Evolutionary conservation across 2,329 filamentous ascomycete species (phyloP).

Genomic region (Rhinocladiella similis): DNA sequence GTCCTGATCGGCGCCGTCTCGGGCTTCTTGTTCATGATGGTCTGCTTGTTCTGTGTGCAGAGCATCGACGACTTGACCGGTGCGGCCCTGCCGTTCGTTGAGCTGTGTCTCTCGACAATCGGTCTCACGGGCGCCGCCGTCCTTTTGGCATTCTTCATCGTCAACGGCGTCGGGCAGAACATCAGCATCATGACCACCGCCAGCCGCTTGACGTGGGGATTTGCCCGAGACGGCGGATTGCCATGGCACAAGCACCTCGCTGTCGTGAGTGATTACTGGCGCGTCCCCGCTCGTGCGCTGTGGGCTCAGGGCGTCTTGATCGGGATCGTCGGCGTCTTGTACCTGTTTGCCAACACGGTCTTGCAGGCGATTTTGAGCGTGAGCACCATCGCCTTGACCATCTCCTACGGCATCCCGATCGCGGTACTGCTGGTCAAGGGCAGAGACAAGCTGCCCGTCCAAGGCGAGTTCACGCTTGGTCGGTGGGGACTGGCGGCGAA

Average conservation of each 20-base stretch:
- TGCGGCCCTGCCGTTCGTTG: conserved; percentile 50
- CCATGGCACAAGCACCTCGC: conserved; percentile 49
- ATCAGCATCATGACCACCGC: conserved; percentile 53
- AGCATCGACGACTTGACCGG: conserved; percentile 44
- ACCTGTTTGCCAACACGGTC: conserved; percentile 56
- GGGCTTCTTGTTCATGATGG: conserved; percentile 54
- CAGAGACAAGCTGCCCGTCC: conserved; percentile 48
- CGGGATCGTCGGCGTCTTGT: conserved; percentile 54
- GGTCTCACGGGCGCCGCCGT: conserved; percentile 45
- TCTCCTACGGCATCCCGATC: conserved; percentile 56
- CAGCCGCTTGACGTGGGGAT: conserved; percentile 57
- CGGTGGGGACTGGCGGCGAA: conserved; percentile 47
- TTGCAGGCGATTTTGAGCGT: conserved; percentile 57
- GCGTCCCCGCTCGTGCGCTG: conserved; percentile 53
- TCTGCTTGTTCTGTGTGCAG: conserved; percentile 55
- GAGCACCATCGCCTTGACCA: conserved; percentile 57
- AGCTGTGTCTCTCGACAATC: conserved; percentile 45
- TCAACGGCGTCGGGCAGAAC: conserved; percentile 57
- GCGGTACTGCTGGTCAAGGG: conserved; percentile 50
- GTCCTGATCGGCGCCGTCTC: conserved; percentile 52
- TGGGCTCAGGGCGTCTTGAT: conserved; percentile 53
- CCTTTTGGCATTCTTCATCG: conserved; percentile 57
- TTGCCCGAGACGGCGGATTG: conserved; percentile 54
- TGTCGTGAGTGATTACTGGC: conserved; percentile 50
- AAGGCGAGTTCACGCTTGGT: conserved; percentile 47